These are phyloP conservation scores for Pilatotrama ljubarskyi DNA, from an alignment of 768 basidiomycete genomes.

Conservation along the genomic window DNA sequence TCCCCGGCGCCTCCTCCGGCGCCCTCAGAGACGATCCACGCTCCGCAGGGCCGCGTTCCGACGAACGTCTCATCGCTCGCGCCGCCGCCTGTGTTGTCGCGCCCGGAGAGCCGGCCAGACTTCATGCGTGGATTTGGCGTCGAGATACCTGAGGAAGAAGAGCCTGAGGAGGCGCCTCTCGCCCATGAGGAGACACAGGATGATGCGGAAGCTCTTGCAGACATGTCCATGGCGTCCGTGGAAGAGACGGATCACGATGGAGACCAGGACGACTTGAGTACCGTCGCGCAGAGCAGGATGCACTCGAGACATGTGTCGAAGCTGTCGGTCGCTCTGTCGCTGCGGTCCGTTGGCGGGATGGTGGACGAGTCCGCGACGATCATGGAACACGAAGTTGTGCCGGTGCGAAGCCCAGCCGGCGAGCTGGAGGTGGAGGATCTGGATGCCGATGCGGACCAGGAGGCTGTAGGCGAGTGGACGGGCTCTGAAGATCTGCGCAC, in stretches of 20 bases:
- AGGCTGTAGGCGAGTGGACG: slow-evolving; percentile 75
- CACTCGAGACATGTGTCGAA: slow-evolving; percentile 73
- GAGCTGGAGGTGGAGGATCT: slow-evolving; percentile 37
- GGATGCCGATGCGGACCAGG: slow-evolving; percentile 36
- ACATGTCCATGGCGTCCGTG: slow-evolving; percentile 18
- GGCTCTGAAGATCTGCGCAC: slow-evolving; percentile 72
- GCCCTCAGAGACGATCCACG: slow-evolving; percentile 40
- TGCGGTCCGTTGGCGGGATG: slow-evolving; percentile 58
- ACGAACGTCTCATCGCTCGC: slow-evolving; percentile 46
- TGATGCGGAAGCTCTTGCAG: slow-evolving; percentile 37
- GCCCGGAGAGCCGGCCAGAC: slow-evolving; percentile 62
- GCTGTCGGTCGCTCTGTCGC: slow-evolving; percentile 66
- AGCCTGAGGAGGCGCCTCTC: slow-evolving; percentile 57
- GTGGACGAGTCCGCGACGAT: slow-evolving; percentile 17
- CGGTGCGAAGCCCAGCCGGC: slow-evolving; percentile 33
- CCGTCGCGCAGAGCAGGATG: slow-evolving; percentile 49
- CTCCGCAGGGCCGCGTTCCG: slow-evolving; percentile 58
- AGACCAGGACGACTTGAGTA: slow-evolving; percentile 44
- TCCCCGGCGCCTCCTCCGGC: slow-evolving; percentile 30
- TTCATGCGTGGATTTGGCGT: slow-evolving; percentile 80
- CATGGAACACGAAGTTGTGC: slow-evolving; percentile 23
- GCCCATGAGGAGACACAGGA: slow-evolving; percentile 23
- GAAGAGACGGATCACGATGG: slow-evolving; percentile 28
- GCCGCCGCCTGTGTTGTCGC: slow-evolving; percentile 45
- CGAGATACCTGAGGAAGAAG: slow-evolving; percentile 76